Evolutionary conservation across 805 yeast genomes (phyloP).

Genomic region (Ogataea populi-albae): DNA sequence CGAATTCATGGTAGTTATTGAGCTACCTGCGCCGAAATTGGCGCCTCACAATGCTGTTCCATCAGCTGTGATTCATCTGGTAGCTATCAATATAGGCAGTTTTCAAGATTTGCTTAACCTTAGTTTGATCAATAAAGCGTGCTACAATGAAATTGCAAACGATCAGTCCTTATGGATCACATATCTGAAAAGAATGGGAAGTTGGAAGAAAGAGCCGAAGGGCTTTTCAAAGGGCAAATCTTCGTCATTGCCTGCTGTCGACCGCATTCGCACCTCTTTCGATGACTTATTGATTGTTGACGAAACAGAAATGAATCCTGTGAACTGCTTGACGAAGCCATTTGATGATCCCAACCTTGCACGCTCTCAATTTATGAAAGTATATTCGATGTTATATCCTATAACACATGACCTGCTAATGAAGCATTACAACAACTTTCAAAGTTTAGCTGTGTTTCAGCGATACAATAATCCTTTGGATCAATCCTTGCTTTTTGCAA

Average conservation of each 20-base stretch:
- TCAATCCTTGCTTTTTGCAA: conserved; percentile 32
- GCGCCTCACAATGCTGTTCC: conserved; percentile 11
- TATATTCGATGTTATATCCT: conserved; percentile 30
- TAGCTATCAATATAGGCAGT: conserved; percentile 22
- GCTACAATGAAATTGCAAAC: conserved; percentile 23
- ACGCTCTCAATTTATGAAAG: conserved; percentile 22
- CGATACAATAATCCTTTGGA: conserved; percentile 29
- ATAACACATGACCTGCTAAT: conserved; percentile 30
- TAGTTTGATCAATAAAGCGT: conserved; percentile 26
- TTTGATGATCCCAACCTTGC: conserved; percentile 26
- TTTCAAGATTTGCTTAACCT: conserved; percentile 29
- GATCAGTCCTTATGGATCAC: conserved; percentile 27
- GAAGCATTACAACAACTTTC: conserved; percentile 34
- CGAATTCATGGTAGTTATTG: background rate
- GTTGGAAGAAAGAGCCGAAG: conserved; percentile 21
- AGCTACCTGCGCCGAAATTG: background rate
- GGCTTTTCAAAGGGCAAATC: background rate
- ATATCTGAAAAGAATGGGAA: conserved; percentile 19
- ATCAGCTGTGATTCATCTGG: conserved; percentile 14
- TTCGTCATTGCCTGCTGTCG: conserved; percentile 1
- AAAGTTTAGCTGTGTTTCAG: conserved; percentile 29
- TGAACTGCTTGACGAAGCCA: conserved; percentile 25
- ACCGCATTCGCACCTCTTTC: conserved; percentile 1
- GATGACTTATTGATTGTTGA: conserved; percentile 15
- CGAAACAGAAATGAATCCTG: conserved; percentile 21